phyloP scores from a whole-genome alignment of 345 rosid genomes.

The Punica granatum region DNA sequence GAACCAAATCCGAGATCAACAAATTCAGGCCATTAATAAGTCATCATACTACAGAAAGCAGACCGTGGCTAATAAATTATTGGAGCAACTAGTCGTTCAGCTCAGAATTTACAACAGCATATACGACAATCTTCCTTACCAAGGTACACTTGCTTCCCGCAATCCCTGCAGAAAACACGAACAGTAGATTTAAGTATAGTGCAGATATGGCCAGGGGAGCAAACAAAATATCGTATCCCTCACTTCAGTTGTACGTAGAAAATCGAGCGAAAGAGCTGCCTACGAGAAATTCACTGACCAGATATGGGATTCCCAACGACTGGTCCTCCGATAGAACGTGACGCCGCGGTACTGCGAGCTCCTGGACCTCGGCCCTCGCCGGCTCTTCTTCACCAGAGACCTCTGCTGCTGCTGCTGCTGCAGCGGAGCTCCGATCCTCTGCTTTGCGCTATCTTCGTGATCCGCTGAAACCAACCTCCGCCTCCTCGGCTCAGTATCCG shows the following conservation, averaged over 20 bases:
- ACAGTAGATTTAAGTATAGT: neutral
- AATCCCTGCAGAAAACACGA: constrained; percentile 48
- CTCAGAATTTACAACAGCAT: neutral
- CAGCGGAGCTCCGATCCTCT: constrained; percentile 11
- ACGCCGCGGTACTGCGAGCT: constrained; percentile 85
- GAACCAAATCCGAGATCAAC: constrained; percentile 1
- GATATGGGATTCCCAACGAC: constrained; percentile 85
- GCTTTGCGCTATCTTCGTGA: constrained; percentile 10
- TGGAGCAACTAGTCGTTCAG: too few species aligned
- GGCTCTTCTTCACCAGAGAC: constrained; percentile 41
- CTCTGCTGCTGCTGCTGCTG: constrained; percentile 15
- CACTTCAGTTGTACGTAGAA: neutral
- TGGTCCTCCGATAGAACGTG: constrained; percentile 69
- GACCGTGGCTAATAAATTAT: too few species aligned
- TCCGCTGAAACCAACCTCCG: constrained; percentile 33
- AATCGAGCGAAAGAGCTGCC: neutral
- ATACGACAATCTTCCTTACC: constrained; percentile 29
- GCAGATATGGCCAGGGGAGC: neutral
- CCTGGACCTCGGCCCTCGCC: constrained; percentile 70
- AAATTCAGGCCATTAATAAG: neutral
- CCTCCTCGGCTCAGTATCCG: constrained; percentile 5
- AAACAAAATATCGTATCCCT: neutral
- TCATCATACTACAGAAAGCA: too few species aligned
- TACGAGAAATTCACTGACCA: constrained; percentile 31
- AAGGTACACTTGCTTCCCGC: constrained; percentile 79